Evolutionary conservation across 306 rosid species (phyloP), one percentile per base, ranked within the genome.

Genomic region (Quercus cerris): DNA sequence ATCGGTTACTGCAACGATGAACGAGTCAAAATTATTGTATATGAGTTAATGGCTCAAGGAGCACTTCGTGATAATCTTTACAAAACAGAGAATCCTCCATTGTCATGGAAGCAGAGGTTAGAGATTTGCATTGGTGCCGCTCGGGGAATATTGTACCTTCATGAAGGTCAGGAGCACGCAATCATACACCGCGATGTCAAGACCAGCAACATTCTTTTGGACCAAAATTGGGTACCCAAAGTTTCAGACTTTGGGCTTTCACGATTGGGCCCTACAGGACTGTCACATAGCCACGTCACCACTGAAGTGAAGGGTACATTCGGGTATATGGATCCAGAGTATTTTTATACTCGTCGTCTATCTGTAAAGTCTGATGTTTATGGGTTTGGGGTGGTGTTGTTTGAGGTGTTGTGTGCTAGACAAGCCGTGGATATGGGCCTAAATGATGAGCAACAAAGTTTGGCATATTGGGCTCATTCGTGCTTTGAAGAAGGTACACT

Each of bases 371-470:
- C 70, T 4, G 70, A 64, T 3, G 70, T 64, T 5, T 64, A 14
- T 18, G 70, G 70, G 5, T 64, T 64, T 64, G 70, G 70, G 70
- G 46, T 64, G 41, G 70, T 64, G 14, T 66, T 66, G 44, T 66
- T 35, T 35, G 44, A 35, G 44, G 44, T 35, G 44, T 2, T 35
- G 44, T 35, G 44, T 6, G 44, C 44, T 31, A 7, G 71, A 31
- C 44, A 6, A 35, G 49, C 71, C 3, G 51, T 77, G 66, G 80
- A 77, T n/a, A 77, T 14, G 62, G 52, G 6, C 35, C 54, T 77
- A 9, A 66, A 77, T 0, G 74, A 67, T 5, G 74, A 52, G 55
- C 74, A 54, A 19, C 66, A 77, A 1, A 52, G 74, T 49, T 54
- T 54, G 80, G 56, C 55, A 35, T 38, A 30, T 6, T 77, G 80